A percentile compares a stretch with the other conserved stretches of the same genome.
Evolutionary conservation across 805 yeast genomes (phyloP).

Genomic region (Ogataea pilisensis): DNA sequence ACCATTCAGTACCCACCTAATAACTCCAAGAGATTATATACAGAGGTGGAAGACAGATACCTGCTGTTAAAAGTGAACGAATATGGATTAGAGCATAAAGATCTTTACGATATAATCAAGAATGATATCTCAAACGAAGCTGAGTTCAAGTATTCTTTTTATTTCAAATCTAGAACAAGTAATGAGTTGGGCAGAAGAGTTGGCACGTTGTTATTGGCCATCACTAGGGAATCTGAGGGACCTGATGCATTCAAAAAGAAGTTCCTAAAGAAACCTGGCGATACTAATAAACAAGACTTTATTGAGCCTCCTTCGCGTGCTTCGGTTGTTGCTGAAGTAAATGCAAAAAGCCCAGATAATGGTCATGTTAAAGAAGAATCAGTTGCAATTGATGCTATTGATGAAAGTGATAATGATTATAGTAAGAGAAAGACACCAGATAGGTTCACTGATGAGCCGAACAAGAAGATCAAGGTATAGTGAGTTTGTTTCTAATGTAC

Average conservation of each 20-base stretch:
- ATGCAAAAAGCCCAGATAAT: slow-evolving; percentile 1
- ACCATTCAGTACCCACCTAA: slow-evolving; percentile 75
- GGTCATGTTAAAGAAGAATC: slow-evolving; percentile 1
- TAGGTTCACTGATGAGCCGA: neutral
- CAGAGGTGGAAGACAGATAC: slow-evolving; percentile 67
- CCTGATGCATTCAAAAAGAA: slow-evolving; percentile 52
- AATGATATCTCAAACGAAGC: slow-evolving; percentile 58
- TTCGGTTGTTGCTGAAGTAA: too few relatives aligned
- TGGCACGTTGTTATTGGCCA: slow-evolving; percentile 60
- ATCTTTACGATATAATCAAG: slow-evolving; percentile 59
- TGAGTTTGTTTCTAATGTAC: neutral
- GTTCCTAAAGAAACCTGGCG: slow-evolving; percentile 19
- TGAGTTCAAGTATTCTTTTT: slow-evolving; percentile 71
- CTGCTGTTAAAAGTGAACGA: slow-evolving; percentile 57
- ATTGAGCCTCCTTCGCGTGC: slow-evolving; percentile 25
- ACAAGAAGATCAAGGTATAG: neutral
- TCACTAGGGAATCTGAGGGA: slow-evolving; percentile 67
- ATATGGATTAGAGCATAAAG: slow-evolving; percentile 57
- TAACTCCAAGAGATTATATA: slow-evolving; percentile 70
- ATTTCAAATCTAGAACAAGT: slow-evolving; percentile 62
- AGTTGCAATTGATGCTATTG: slow-evolving; percentile 8
- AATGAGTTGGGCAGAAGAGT: slow-evolving; percentile 70
- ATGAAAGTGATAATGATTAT: slow-evolving; percentile 1
- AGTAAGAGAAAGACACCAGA: neutral
- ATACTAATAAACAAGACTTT: slow-evolving; percentile 31